Evolutionary conservation across 2,329 filamentous ascomycete species (phyloP).

Genomic region (Xylaria sp.): DNA sequence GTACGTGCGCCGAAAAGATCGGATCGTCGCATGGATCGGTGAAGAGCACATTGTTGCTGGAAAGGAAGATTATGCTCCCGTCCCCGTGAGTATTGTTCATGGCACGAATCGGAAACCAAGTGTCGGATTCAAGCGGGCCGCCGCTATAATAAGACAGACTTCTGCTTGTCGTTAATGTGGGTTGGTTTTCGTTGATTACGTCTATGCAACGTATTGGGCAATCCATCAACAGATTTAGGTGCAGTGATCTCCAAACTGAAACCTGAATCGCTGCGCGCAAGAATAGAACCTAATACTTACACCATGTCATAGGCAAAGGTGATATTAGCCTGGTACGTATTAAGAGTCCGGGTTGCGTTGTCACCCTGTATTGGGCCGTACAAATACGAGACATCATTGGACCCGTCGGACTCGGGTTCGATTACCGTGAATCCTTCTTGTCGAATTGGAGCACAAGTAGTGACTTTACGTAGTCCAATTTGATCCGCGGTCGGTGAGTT

Average conservation of each 20-base stretch:
- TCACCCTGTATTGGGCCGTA: background rate
- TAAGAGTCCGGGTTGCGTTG: background rate
- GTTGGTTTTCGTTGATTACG: slow-evolving; percentile 1
- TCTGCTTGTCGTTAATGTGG: background rate
- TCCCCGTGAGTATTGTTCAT: slow-evolving; percentile 12
- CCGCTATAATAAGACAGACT: background rate
- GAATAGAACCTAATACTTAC: slow-evolving; percentile 2
- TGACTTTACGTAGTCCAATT: slow-evolving; percentile 9
- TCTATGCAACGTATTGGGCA: background rate
- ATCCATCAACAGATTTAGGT: background rate
- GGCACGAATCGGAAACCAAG: background rate
- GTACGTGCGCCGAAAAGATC: slow-evolving; percentile 10
- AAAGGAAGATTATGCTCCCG: slow-evolving; percentile 9
- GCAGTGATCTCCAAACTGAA: background rate
- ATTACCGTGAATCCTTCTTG: background rate
- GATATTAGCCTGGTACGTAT: background rate
- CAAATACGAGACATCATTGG: background rate
- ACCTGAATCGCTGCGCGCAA: too few relatives aligned
- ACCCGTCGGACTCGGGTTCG: background rate
- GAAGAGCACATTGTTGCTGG: background rate
- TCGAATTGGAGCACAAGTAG: slow-evolving; percentile 14
- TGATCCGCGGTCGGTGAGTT: slow-evolving; percentile 3
- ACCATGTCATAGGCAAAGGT: background rate
- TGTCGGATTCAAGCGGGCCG: background rate
- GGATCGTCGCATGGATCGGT: slow-evolving; percentile 16